A percentile compares a stretch with the other conserved stretches of the same genome.
Conservation (phyloP, 805 yeast genomes). For the Vanderwaltozyma verrucispora region DNA sequence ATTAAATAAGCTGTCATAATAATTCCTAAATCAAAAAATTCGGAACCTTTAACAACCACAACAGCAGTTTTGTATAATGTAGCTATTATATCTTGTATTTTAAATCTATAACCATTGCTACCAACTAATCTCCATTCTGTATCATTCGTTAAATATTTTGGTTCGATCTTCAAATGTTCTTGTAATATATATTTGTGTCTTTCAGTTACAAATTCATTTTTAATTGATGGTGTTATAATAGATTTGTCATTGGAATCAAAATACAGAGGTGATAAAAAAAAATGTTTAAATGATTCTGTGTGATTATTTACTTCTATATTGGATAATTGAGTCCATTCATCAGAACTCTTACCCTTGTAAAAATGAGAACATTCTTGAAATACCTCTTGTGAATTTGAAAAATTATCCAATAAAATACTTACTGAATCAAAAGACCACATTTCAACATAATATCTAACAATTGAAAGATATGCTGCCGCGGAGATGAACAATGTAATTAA, state of each 20-base stretch:
- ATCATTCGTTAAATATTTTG: slow-evolving; percentile 22
- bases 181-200: slow-evolving; percentile 17
- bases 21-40: slow-evolving; percentile 70
- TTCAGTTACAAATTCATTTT: slow-evolving; percentile 19
- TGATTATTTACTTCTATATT: slow-evolving; percentile 10
- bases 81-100: slow-evolving; percentile 42
- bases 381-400: slow-evolving; percentile 10
- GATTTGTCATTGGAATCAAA: slow-evolving; percentile 11
- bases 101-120: slow-evolving; percentile 42
- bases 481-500: slow-evolving; percentile 63
- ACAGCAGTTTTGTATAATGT: slow-evolving; percentile 32
- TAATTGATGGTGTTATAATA: slow-evolving; percentile 11
- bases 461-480: slow-evolving; percentile 67
- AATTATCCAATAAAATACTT: slow-evolving; percentile 7
- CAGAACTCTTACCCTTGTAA: slow-evolving; percentile 10
- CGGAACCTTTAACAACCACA: slow-evolving; percentile 55
- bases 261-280: slow-evolving; percentile 20
- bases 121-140: slow-evolving; percentile 50
- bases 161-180: slow-evolving; percentile 12
- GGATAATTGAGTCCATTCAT: slow-evolving; percentile 16
- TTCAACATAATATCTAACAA: slow-evolving; percentile 52
- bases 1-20: slow-evolving; percentile 75
- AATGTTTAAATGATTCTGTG: slow-evolving; percentile 15
- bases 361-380: slow-evolving; percentile 21
- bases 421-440: slow-evolving; percentile 28